Base-by-base conservation (phyloP, 208 protist genomes). In the Trypanosoma brucei region DNA sequence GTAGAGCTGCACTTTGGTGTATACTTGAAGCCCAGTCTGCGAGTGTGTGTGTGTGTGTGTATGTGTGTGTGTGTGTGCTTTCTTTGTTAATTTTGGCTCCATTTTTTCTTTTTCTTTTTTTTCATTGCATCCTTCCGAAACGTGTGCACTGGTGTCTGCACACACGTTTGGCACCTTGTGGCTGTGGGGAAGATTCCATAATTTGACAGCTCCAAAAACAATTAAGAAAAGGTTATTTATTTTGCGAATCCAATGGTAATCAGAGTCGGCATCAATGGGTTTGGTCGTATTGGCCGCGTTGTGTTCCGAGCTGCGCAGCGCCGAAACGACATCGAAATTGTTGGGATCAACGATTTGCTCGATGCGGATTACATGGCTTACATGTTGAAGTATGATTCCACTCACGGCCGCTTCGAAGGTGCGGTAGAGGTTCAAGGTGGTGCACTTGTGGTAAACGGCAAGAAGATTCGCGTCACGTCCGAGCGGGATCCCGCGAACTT, bases 281-380 rank as follows among this genome's bases (percentile, higher is more conserved):
- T 99, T 66, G 97, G 97, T 63, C 81, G 97, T 66, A 98, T 98
- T 68, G 97, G 97, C 56, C 81, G 96, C 58, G 53, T 98, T 4
- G 96, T 98, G 9, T 75, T 96, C 61, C 83, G 95, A 63, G 89
- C 92, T 46, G 77, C 84, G 2, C 59, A 83, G 45, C 51, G 68
- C 14, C 88, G 82, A 59, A 71, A 65, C 8, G 70, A 92, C 35
- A 70, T 94, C 55, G 63, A 93, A 65, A 72, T 97, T 58, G 94
- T 97, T 44, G 85, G 79, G 48, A 89, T 98, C 70, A 98, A 98
- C 77, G 97, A 98, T 65, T 92, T 98, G 76, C 87, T 98, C 55
- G 71, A 81, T 66, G 69, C 88, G 30, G 88, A 98, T 0, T 98
- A 98, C 79, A 98, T 98, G 95, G 85, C 62, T 11, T 91, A 96